phyloP scores from a whole-genome alignment of 306 rosid species.

The Malus fusca region DNA sequence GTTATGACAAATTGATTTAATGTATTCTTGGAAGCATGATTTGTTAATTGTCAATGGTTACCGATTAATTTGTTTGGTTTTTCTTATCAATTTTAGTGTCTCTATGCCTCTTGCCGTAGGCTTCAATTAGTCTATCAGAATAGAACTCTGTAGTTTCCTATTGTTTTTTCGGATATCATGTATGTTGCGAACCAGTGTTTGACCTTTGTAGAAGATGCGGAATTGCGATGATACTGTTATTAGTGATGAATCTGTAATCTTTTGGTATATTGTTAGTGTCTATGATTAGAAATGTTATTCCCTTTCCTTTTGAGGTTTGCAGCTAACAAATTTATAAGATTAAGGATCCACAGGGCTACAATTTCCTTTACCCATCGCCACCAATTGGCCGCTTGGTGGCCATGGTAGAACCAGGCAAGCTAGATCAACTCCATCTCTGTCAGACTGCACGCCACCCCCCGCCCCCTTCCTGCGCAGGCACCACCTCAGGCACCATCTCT shows the following conservation, averaged over 20 bases:
- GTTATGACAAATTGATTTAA: not conserved
- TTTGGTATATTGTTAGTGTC: not conserved
- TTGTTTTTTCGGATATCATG: not conserved
- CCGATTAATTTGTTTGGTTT: not conserved
- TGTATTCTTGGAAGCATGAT: not conserved
- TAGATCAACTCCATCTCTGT: conserved; percentile 7
- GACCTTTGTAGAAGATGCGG: not conserved
- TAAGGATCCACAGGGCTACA: conserved; percentile 1
- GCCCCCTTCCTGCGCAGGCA: not conserved
- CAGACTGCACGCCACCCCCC: not conserved
- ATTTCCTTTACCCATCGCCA: conserved; percentile 31
- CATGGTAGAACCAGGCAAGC: conserved; percentile 29
- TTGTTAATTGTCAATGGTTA: not conserved
- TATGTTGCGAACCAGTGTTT: not conserved
- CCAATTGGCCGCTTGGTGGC: conserved; percentile 28
- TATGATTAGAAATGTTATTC: too few species aligned
- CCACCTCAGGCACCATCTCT: not conserved
- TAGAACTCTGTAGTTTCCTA: not conserved
- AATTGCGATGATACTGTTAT: not conserved
- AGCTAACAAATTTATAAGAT: too few species aligned
- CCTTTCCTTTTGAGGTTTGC: too few species aligned
- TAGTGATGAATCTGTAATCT: not conserved
- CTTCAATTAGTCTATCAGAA: not conserved
- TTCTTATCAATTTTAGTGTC: not conserved
- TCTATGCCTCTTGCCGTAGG: not conserved